Conservation (phyloP, 164 flowering plant species). For the Vitis cinerea region DNA sequence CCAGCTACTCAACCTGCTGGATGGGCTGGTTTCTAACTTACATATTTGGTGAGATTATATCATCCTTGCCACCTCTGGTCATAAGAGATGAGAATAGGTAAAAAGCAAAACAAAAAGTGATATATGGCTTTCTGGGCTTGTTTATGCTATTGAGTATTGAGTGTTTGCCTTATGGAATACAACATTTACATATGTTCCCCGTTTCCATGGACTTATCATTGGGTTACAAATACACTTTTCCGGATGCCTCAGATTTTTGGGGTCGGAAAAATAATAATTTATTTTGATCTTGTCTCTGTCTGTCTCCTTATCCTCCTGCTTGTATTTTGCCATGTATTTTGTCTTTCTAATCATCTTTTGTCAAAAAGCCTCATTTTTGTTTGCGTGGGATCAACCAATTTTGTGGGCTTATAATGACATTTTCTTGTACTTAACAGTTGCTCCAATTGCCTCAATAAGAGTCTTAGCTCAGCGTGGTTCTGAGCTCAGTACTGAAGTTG, state of each 20-base stretch:
- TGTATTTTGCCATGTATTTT: background rate
- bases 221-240: slow-evolving; percentile 4
- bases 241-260: slow-evolving; percentile 7
- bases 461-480: too few species aligned
- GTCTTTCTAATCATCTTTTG: too few species aligned
- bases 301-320: too few species aligned
- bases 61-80: background rate
- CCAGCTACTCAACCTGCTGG: slow-evolving; percentile 84
- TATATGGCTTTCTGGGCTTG: slow-evolving; percentile 7
- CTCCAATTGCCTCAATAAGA: too few species aligned
- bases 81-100: background rate
- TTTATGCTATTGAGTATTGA: slow-evolving; percentile 3
- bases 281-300: background rate
- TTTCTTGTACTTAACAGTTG: too few species aligned
- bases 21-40: slow-evolving; percentile 92
- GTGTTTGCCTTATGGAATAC: background rate
- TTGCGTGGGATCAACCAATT: too few species aligned
- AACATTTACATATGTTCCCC: slow-evolving; percentile 9
- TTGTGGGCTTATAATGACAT: too few species aligned
- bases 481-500: too few species aligned
- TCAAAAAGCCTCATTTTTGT: too few species aligned
- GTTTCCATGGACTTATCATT: background rate
- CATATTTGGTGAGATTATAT: background rate
- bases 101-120: background rate
- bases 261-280: background rate